phyloP scores from a whole-genome alignment of 2,329 filamentous ascomycete species.

The Xylariales sp. region DNA sequence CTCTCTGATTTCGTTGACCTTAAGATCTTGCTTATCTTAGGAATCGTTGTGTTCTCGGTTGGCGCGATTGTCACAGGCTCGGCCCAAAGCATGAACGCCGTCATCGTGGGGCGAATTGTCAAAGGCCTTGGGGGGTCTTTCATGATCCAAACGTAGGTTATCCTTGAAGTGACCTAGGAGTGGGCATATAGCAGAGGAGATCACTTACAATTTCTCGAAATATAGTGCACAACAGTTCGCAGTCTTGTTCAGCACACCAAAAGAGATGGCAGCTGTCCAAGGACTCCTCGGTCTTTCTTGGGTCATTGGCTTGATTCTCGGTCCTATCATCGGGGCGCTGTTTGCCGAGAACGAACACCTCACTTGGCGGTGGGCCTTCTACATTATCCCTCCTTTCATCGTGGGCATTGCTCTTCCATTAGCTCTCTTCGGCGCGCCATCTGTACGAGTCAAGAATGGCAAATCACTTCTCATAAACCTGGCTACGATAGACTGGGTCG shows the following conservation, averaged over 20 bases:
- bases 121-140: background rate
- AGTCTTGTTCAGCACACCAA: background rate
- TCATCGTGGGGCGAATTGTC: background rate
- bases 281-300: background rate
- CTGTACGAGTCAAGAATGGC: background rate
- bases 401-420: background rate
- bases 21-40: background rate
- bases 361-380: background rate
- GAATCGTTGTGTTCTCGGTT: background rate
- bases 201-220: background rate
- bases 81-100: background rate
- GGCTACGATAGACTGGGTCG: background rate
- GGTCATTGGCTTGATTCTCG: background rate
- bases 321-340: background rate
- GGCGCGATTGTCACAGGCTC: background rate
- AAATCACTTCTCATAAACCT: background rate
- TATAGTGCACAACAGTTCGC: background rate
- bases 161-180: too few relatives aligned
- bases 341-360: background rate
- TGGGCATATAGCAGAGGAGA: too few relatives aligned
- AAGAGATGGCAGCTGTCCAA: background rate
- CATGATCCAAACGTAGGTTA: background rate
- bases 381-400: background rate
- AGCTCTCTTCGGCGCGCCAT: background rate
- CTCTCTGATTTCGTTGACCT: background rate